A percentile compares a stretch with the other conserved stretches of the same genome.
Conservation (phyloP, 2,329 filamentous ascomycete species). For the Diaporthe australafricana region DNA sequence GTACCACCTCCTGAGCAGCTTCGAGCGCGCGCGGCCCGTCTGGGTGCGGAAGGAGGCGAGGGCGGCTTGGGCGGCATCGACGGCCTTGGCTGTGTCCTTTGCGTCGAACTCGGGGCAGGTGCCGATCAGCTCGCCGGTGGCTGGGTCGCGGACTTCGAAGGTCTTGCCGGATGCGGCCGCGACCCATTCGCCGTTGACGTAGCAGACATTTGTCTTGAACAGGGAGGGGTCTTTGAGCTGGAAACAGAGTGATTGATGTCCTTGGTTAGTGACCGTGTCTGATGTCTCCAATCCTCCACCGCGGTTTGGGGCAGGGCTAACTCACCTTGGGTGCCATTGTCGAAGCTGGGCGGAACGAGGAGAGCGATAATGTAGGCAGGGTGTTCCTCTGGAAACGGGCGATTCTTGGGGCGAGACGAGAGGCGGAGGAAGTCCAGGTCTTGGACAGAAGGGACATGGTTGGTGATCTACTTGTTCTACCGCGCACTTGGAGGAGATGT, state of each 20-base stretch:
- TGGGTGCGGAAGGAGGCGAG: constrained; percentile 77
- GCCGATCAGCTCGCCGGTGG: constrained; percentile 83
- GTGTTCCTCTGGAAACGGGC: constrained; percentile 46
- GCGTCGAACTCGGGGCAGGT: constrained; percentile 86
- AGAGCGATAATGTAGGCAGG: constrained; percentile 40
- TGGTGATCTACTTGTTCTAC: not conserved
- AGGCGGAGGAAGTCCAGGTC: constrained; percentile 41
- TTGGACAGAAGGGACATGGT: constrained; percentile 37
- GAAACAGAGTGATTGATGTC: not conserved
- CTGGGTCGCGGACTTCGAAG: constrained; percentile 89
- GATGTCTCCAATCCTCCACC: not conserved
- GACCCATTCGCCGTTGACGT: constrained; percentile 95
- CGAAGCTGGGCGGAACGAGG: constrained; percentile 50
- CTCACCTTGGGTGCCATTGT: constrained; percentile 61
- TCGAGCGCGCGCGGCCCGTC: constrained; percentile 80
- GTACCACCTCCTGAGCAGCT: constrained; percentile 83
- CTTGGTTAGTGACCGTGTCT: not conserved
- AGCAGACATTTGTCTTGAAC: constrained; percentile 84
- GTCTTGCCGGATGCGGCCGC: constrained; percentile 87
- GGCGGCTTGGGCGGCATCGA: constrained; percentile 83
- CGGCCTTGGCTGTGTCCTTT: constrained; percentile 82
- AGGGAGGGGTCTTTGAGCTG: constrained; percentile 84
- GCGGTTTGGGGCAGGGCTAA: constrained; percentile 34
- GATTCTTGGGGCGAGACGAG: constrained; percentile 40
- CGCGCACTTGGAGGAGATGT: not conserved